Conservation (phyloP, 2,329 filamentous ascomycete genomes). For the Trichoderma simmonsii region DNA sequence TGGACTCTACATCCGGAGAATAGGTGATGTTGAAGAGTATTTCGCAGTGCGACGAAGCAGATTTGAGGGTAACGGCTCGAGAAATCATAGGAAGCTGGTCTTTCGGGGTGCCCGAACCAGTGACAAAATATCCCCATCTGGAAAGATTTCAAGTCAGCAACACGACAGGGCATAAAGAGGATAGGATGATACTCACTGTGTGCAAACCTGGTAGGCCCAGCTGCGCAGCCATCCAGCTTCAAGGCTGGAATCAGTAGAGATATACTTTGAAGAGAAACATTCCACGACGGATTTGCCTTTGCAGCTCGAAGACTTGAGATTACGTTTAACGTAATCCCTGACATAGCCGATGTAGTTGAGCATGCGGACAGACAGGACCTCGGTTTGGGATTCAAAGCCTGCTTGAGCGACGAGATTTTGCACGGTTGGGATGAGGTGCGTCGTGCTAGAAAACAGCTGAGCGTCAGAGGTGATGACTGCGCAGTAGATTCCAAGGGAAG, state of each 20-base stretch:
- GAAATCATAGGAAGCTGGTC: slow-evolving; percentile 68
- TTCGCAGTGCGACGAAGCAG: slow-evolving; percentile 59
- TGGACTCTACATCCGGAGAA: slow-evolving; percentile 58
- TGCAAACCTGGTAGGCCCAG: slow-evolving; percentile 56
- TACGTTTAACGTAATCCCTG: slow-evolving; percentile 33
- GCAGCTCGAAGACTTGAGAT: slow-evolving; percentile 24
- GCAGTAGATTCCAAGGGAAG: slow-evolving; percentile 48
- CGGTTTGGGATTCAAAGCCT: slow-evolving; percentile 39
- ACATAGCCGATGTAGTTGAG: slow-evolving; percentile 52
- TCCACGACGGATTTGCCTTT: slow-evolving; percentile 26
- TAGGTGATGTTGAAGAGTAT: slow-evolving; percentile 66
- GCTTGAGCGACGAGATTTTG: slow-evolving; percentile 40
- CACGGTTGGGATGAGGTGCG: slow-evolving; percentile 34
- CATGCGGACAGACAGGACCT: slow-evolving; percentile 40
- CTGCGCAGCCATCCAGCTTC: slow-evolving; percentile 32
- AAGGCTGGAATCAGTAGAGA: slow-evolving; percentile 24
- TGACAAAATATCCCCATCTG: slow-evolving; percentile 76
- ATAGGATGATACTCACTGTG: slow-evolving; percentile 49
- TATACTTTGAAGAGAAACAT: slow-evolving; percentile 32
- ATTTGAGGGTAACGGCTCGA: slow-evolving; percentile 63
- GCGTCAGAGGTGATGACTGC: slow-evolving; percentile 41
- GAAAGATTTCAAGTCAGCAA: background rate
- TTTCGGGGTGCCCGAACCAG: slow-evolving; percentile 65
- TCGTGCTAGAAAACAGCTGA: slow-evolving; percentile 42
- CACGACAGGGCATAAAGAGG: no score